These are phyloP conservation scores for Berberis thunbergii DNA, from an alignment of 164 flowering plant species.

Conservation along the genomic window DNA sequence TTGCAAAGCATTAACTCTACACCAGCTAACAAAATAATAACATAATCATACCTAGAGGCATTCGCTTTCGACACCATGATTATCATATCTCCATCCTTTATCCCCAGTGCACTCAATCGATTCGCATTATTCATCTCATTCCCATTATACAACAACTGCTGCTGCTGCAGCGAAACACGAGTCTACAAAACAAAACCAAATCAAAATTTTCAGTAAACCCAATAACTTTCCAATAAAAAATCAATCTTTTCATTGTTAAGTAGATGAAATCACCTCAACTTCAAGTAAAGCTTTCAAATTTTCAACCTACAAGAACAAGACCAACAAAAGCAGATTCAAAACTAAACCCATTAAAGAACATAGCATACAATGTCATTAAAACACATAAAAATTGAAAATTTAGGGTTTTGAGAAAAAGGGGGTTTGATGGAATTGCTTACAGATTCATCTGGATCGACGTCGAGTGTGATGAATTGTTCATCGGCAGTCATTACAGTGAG, in stretches of 20 bases:
- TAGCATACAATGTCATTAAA: no score
- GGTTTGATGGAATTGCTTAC: no score
- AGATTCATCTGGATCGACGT: no score
- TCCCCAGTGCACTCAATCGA: slow-evolving; percentile 59
- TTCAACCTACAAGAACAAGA: slow-evolving; percentile 50
- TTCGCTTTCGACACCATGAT: slow-evolving; percentile 59
- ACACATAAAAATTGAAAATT: no score
- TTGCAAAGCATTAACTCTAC: not conserved
- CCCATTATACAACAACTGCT: slow-evolving; percentile 79
- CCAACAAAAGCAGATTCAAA: not conserved
- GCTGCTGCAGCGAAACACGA: slow-evolving; percentile 64
- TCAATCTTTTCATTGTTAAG: not conserved
- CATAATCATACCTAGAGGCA: not conserved
- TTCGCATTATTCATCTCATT: slow-evolving; percentile 63
- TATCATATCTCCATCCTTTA: slow-evolving; percentile 79
- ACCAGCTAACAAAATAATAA: not conserved
- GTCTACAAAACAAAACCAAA: slow-evolving; percentile 35
- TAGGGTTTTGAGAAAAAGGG: no score
- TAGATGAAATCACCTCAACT: slow-evolving; percentile 55
- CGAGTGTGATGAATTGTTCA: no score
- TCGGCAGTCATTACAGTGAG: no score
- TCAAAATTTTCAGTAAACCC: not conserved
- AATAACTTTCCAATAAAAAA: not conserved
- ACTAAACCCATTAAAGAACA: not conserved
- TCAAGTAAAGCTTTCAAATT: slow-evolving; percentile 93